phyloP scores from a whole-genome alignment of 208 protist genomes.

The Wallacemonas collosoma region DNA sequence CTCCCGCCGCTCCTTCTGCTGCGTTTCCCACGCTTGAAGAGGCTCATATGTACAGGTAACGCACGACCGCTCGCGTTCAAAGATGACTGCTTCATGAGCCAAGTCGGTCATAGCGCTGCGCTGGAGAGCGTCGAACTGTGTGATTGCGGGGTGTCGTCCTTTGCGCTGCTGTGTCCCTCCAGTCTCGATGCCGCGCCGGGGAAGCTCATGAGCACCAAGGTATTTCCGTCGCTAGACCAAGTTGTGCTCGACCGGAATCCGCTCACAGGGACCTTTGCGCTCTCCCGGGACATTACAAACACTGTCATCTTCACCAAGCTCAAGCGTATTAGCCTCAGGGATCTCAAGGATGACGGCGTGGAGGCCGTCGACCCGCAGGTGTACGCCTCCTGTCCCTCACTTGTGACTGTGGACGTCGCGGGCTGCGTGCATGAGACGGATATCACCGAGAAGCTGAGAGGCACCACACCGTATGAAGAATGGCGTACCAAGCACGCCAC shows the following conservation, averaged over 20 bases:
- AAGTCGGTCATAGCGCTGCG: constrained; percentile 22
- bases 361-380: constrained; percentile 25
- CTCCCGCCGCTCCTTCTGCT: constrained; percentile 28
- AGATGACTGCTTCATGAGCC: constrained; percentile 20
- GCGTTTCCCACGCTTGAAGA: constrained; percentile 39
- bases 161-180: constrained; percentile 21
- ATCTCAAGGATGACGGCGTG: constrained; percentile 20
- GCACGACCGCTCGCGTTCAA: constrained; percentile 19
- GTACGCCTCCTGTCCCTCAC: constrained; percentile 31
- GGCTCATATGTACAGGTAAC: constrained; percentile 38
- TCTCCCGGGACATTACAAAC: constrained; percentile 4
- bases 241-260: constrained; percentile 38
- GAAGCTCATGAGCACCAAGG: constrained; percentile 4
- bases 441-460: constrained; percentile 24
- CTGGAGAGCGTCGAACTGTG: constrained; percentile 28
- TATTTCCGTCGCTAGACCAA: constrained; percentile 37
- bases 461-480: constrained; percentile 25
- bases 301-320: constrained; percentile 24
- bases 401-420: constrained; percentile 26
- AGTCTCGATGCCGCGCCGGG: constrained; percentile 12
- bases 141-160: constrained; percentile 15
- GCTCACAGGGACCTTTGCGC: constrained; percentile 30
- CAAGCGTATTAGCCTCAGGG: constrained; percentile 26
- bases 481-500: constrained; percentile 31
- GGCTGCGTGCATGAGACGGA: constrained; percentile 26